Evolutionary conservation across 2,329 filamentous ascomycete species (phyloP).

Genomic region (Neophaeococcomyces aloes): DNA sequence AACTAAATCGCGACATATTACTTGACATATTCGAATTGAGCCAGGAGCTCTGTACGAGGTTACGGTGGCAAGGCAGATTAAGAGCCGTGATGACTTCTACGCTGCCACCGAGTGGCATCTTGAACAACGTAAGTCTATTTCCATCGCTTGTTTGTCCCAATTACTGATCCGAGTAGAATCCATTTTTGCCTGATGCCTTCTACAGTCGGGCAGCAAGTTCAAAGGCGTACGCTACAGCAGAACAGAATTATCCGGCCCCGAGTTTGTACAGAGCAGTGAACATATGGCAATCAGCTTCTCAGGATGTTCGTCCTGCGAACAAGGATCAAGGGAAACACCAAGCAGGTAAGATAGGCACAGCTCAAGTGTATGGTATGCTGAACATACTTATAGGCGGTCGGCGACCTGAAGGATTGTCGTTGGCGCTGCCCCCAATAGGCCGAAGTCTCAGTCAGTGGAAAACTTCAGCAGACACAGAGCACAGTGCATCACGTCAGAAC

Average conservation of each 20-base stretch:
- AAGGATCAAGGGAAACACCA: background rate
- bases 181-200: background rate
- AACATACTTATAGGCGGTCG: background rate
- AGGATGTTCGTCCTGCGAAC: background rate
- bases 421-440: too few relatives aligned
- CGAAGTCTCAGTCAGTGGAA: background rate
- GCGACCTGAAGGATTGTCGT: background rate
- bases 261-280: background rate
- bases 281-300: slow-evolving; percentile 5
- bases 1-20: background rate
- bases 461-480: background rate
- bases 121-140: slow-evolving; percentile 1
- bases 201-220: background rate
- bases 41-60: too few relatives aligned
- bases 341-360: background rate
- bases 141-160: background rate
- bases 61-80: too few relatives aligned
- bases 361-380: background rate
- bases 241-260: background rate
- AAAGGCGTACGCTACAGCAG: background rate
- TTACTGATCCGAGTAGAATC: slow-evolving; percentile 1
- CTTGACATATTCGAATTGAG: too few relatives aligned
- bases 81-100: slow-evolving; percentile 3
- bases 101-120: background rate
- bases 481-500: background rate